Evolutionary conservation across 176 grass and related monocot species (phyloP), one percentile per base, ranked within the genome.

Genomic region (Raddia distichophylla): DNA sequence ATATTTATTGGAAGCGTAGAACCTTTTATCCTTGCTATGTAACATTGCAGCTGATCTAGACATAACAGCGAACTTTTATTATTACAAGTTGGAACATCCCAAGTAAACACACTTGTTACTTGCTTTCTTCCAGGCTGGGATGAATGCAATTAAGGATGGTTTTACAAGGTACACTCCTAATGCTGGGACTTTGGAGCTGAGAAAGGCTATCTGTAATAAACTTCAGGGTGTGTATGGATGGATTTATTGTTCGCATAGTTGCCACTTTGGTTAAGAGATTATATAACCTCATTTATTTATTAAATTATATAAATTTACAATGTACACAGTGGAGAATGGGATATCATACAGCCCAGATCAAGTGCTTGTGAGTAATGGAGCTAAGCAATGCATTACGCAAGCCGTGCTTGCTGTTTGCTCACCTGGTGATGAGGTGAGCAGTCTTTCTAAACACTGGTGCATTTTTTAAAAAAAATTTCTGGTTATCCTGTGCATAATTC

Each of bases 191-290:
- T 47, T 90, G 59, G 91, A 93, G 69, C 85, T 90, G 47, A 85
- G 91, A 76, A 90, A 93, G 49, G 91, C 85, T 51, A 93, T 88
- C 79, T 93, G 91, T 50, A 69, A 88, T 53, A 93, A 93, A 66
- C 82, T 93, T 20, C 56, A 90, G 61, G 61, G 61, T 34, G 61
- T 1, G 32, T 27, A 43, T 44, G 35, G 72, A 74, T 74, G 6
- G 7, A 69, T 71, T 44, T 79, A 8, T 69, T 68, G 5, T 48
- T 74, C 65, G 20, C 32, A 22, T 43, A 56, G 16, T 40, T 58
- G 15, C 20, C 37, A 60, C 42, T 17, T 32, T 50, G 8, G 59
- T 73, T 73, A 44, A 32, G 20, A 15, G 34, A 46, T 16, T 19
- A 6, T 32, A 6, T 55, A 73, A 58, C n/a, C 59, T 42, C 60